Evolutionary conservation across 148 eudicot genomes (phyloP), one percentile per base, ranked within the genome.

Genomic region (Dysphania ambrosioides): DNA sequence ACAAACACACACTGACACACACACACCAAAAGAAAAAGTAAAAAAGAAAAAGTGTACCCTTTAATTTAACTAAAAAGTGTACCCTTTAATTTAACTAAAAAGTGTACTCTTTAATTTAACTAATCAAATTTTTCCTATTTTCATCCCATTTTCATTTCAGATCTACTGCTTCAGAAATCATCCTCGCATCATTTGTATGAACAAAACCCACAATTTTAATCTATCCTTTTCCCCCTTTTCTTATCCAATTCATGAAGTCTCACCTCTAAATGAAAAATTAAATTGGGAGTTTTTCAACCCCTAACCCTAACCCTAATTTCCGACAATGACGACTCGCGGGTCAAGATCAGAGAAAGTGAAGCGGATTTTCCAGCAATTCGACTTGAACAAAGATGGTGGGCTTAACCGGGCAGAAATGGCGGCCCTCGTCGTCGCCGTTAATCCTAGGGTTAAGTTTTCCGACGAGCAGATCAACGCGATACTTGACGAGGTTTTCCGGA

Each of bases 371-470:
- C 84, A 83, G 61, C 94, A 95, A 82, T 95, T 95, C 72, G 99
- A 95, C 31, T 38, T 59, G 41, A 92, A 95, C 74, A 82, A 83
- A 23, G 99, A 95, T 66, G 97, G 97, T 0, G 97, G 99, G 6
- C 79, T 95, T 4, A 86, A 87, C 66, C 70, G 99, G 24, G 87
- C 88, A 0, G 97, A 95, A 81, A 95, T 95, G 97, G 89, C 96
- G 36, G 88, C 97, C 3, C 78, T 95, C 34, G 99, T 95, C n/a
- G 91, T 92, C 3, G 96, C 99, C 23, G 97, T 95, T 55, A 95
- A 95, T 84, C 97, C 99, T 77, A 81, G 99, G 78, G 97, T 92
- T 38, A 90, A 95, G 41, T 95, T 95, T 81, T 87, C 91, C 70
- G 91, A 87, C 76, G 97, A 90, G 79, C 99, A 95, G 71, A 95